phyloP scores from a whole-genome alignment of 1,284 basidiomycete species.

The Melampsora occidentalis region DNA sequence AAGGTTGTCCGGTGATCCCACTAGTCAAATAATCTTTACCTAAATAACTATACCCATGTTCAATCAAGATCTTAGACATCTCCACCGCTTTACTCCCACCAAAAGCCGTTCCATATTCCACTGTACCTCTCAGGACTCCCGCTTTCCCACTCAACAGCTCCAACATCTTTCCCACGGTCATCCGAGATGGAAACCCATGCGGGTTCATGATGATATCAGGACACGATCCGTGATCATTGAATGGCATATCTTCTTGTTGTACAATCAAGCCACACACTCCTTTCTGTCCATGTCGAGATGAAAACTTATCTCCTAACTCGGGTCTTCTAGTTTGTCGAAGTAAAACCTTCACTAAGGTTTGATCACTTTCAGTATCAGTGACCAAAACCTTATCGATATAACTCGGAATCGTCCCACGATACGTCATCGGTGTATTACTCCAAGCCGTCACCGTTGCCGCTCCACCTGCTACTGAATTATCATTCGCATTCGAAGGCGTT shows the following conservation, averaged over 20 bases:
- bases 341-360: conserved; percentile 97
- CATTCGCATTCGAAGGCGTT: conserved; percentile 81
- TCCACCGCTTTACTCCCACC: conserved; percentile 99
- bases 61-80: conserved; percentile 92
- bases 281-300: conserved; percentile 96
- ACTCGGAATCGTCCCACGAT: conserved; percentile 80
- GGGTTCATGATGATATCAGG: conserved; percentile 99
- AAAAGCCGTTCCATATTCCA: conserved; percentile 83
- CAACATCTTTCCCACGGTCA: conserved; percentile 99
- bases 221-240: conserved; percentile 93
- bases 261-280: conserved; percentile 98
- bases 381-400: conserved; percentile 98
- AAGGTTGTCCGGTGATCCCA: conserved; percentile 91
- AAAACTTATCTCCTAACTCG: conserved; percentile 98
- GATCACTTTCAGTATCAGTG: conserved; percentile 87
- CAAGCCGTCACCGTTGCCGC: conserved; percentile 61
- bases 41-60: conserved; percentile 91
- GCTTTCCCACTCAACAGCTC: conserved; percentile 92
- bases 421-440: conserved; percentile 82
- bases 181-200: conserved; percentile 98
- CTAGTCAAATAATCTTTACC: conserved; percentile 98
- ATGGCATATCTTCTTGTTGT: conserved; percentile 98
- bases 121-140: conserved; percentile 78
- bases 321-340: conserved; percentile 94
- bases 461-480: conserved; percentile 59